These are phyloP conservation scores for Rosellinia necatrix DNA, from an alignment of 2,329 filamentous ascomycete genomes.

Conservation along the genomic window DNA sequence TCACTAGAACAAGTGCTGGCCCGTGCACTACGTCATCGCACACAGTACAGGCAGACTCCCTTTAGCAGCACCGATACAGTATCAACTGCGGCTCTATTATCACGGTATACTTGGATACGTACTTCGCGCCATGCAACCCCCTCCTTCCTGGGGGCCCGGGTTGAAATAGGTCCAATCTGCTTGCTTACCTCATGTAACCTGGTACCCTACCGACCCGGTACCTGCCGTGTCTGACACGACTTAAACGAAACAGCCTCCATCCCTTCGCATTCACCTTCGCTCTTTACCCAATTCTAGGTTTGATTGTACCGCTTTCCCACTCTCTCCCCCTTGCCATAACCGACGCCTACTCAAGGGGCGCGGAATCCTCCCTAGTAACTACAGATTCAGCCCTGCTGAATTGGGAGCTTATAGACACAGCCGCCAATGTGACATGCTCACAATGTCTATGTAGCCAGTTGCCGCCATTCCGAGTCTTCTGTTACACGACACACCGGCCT, in stretches of 20 bases:
- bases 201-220: too few species aligned
- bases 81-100: rapidly evolving
- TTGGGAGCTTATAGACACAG: conserved; percentile 17
- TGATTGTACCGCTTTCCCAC: background rate
- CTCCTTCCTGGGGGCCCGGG: too few species aligned
- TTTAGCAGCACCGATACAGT: too few species aligned
- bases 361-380: too few species aligned
- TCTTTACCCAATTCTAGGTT: background rate
- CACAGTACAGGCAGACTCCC: conserved; percentile 10
- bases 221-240: too few species aligned
- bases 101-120: conserved; percentile 14
- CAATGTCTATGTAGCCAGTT: conserved; percentile 7
- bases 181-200: background rate
- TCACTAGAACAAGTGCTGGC: background rate
- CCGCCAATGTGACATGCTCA: conserved; percentile 12
- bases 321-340: background rate
- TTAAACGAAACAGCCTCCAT: too few species aligned
- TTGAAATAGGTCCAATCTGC: too few species aligned
- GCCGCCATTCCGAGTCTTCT: background rate
- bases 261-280: background rate
- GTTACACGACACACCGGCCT: background rate
- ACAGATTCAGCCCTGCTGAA: conserved; percentile 26
- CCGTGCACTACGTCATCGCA: conserved; percentile 29
- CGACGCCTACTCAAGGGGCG: background rate
- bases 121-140: too few species aligned